Evolutionary conservation across 2,329 filamentous ascomycete genomes (phyloP).

Genomic region (Elsinoe ampelina): DNA sequence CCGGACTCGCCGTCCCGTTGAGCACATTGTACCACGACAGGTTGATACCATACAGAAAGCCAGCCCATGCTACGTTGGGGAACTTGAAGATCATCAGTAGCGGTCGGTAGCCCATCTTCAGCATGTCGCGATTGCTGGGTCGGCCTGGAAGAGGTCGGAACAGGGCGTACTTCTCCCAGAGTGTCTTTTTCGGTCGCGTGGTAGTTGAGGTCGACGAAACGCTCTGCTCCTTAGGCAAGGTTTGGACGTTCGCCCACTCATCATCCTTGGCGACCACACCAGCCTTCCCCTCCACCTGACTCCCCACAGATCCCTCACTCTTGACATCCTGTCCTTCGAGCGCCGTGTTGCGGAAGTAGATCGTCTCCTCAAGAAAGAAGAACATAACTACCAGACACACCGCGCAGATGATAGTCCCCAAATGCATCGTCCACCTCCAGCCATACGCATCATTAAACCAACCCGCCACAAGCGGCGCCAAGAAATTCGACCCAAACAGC

Average conservation of each 20-base stretch:
- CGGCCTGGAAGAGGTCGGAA: constrained; percentile 17
- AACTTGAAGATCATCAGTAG: constrained; percentile 16
- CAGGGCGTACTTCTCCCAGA: constrained; percentile 18
- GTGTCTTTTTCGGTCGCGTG: constrained; percentile 5
- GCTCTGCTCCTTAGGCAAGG: background rate
- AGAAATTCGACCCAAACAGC: constrained; percentile 29
- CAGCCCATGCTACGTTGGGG: constrained; percentile 15
- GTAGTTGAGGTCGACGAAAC: background rate
- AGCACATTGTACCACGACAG: constrained; percentile 16
- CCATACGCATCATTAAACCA: constrained; percentile 30
- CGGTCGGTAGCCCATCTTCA: constrained; percentile 17
- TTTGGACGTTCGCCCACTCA: too few relatives aligned
- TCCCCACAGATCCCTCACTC: background rate
- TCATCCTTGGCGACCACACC: too few relatives aligned
- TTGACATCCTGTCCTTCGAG: background rate
- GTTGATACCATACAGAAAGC: constrained; percentile 16
- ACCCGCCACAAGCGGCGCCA: constrained; percentile 29
- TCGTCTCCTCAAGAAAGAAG: constrained; percentile 15
- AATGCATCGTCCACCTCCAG: constrained; percentile 24
- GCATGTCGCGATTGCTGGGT: constrained; percentile 19
- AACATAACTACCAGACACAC: background rate
- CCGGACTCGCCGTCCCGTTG: constrained; percentile 15
- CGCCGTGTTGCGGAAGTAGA: constrained; percentile 10
- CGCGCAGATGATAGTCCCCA: constrained; percentile 1
- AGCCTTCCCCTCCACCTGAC: too few relatives aligned